These are phyloP conservation scores for Arabis hirsuta DNA, from an alignment of 345 rosid genomes.

Conservation along the genomic window DNA sequence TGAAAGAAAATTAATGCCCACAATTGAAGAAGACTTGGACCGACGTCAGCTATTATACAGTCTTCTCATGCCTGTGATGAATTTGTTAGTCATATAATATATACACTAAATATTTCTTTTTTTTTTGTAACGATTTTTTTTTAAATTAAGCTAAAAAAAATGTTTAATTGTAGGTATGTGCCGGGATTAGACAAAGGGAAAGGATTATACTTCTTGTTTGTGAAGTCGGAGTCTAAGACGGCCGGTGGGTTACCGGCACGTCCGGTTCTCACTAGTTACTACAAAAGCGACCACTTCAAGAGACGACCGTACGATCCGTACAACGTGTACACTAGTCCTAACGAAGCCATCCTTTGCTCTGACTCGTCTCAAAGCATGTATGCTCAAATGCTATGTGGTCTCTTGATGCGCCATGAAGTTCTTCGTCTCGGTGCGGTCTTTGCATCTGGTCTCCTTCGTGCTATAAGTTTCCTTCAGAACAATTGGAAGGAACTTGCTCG, in stretches of 20 bases:
- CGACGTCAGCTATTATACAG: slow-evolving; percentile 76
- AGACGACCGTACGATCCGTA: slow-evolving; percentile 77
- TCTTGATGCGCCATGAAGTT: slow-evolving; percentile 68
- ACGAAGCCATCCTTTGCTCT: slow-evolving; percentile 79
- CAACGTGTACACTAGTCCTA: slow-evolving; percentile 84
- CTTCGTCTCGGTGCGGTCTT: slow-evolving; percentile 89
- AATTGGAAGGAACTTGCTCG: slow-evolving; percentile 66
- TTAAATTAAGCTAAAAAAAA: not conserved
- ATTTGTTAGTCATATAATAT: slow-evolving; percentile 56
- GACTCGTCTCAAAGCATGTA: slow-evolving; percentile 96
- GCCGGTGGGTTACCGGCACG: slow-evolving; percentile 83
- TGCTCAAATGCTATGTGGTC: slow-evolving; percentile 88
- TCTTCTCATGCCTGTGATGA: slow-evolving; percentile 95
- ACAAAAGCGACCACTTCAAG: slow-evolving; percentile 83
- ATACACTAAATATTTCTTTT: not conserved
- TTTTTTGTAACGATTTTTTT: not conserved
- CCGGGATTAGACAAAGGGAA: slow-evolving; percentile 87
- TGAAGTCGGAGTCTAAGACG: slow-evolving; percentile 84
- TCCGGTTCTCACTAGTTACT: slow-evolving; percentile 93
- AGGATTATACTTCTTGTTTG: slow-evolving; percentile 78
- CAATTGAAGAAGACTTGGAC: slow-evolving; percentile 77
- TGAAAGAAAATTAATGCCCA: slow-evolving; percentile 93
- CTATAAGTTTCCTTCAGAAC: slow-evolving; percentile 75
- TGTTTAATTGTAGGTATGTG: slow-evolving; percentile 57
- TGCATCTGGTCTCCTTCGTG: slow-evolving; percentile 87